Base-by-base conservation (phyloP, 1,284 basidiomycete genomes). In the Puccinia polysora region DNA sequence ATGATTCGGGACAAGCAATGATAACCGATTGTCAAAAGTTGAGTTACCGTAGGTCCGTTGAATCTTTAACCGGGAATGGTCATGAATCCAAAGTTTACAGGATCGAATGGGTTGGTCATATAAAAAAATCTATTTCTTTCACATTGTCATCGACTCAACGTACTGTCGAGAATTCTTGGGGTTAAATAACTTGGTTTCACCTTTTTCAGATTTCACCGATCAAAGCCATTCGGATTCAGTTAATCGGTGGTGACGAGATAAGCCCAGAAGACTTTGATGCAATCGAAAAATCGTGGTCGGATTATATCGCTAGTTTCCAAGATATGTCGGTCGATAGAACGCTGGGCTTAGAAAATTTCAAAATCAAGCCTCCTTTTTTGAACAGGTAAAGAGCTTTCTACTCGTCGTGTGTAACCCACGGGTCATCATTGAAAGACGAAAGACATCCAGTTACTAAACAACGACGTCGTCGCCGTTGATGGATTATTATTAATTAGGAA, bases 1-100 rank as follows among this genome's bases (percentile, higher is more conserved):
- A 63, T 30, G 40, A 55, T 52, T 30, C n/a, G 20, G 43, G 25
- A 8, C 15, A 25, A 71, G 15, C 30, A 23, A 47, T 34, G 56
- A 8, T 63, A 25, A 71, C 69, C 14, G 59, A 71, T 45, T 62
- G 34, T 43, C 69, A 71, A 63, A 62, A 53, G 49, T 47, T 71
- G 25, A 43, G 47, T 18, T 71, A 71, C 43, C 69, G 69, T 12
- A 49, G 50, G 18, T 63, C 69, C 14, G 59, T 63, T 45, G 69
- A 71, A 71, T 49, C 69, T 2, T 55, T 71, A 28, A 63, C 59
- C 23, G 67, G 67, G 5, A 67, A 43, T 47, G 76, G 77, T 0
- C 71, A 58, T n/a, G 78, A 79, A 65, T 77, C 78, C 50, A 78
- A 78, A 72, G 59, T 79, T 10, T 79, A 78, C 64, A 75, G 78